phyloP scores from a whole-genome alignment of 306 rosid species.

The Cicer cuneatum region DNA sequence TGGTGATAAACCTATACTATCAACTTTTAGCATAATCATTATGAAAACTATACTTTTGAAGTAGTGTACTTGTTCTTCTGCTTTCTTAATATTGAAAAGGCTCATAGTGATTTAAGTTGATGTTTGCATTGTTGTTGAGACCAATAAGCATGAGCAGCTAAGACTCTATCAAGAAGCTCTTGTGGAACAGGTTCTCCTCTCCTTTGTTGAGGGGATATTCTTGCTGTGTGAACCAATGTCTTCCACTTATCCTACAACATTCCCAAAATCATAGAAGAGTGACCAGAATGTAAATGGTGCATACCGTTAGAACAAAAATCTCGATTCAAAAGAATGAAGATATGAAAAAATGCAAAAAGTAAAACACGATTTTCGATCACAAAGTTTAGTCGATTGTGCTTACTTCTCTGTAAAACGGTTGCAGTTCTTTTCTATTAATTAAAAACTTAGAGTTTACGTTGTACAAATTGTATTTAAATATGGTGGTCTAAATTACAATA shows the following conservation, averaged over 20 bases:
- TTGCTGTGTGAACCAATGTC: conserved; percentile 83
- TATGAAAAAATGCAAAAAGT: too few relatives aligned
- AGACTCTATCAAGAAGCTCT: conserved; percentile 77
- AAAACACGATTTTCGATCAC: too few relatives aligned
- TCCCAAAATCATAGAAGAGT: conserved; percentile 4
- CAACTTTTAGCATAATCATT: conserved; percentile 41
- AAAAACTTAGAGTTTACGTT: too few relatives aligned
- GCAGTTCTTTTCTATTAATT: too few relatives aligned
- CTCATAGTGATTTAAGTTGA: conserved; percentile 53
- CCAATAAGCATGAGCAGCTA: conserved; percentile 79
- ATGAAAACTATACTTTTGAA: conserved; percentile 25
- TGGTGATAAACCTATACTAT: conserved; percentile 33
- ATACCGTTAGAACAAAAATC: background rate
- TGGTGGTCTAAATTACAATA: too few relatives aligned
- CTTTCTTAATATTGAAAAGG: conserved; percentile 23
- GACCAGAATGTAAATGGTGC: conserved; percentile 17
- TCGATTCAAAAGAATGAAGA: too few relatives aligned
- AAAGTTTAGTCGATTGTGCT: too few relatives aligned
- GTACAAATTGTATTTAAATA: too few relatives aligned
- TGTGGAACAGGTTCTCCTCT: conserved; percentile 89
- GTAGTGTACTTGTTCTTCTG: conserved; percentile 39
- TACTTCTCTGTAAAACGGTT: too few relatives aligned
- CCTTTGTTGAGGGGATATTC: conserved; percentile 78
- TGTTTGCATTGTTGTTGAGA: conserved; percentile 67
- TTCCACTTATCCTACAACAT: conserved; percentile 81